Evolutionary conservation across 108 stramenopile genomes (phyloP).

Genomic region (Bacterosira constricta): DNA sequence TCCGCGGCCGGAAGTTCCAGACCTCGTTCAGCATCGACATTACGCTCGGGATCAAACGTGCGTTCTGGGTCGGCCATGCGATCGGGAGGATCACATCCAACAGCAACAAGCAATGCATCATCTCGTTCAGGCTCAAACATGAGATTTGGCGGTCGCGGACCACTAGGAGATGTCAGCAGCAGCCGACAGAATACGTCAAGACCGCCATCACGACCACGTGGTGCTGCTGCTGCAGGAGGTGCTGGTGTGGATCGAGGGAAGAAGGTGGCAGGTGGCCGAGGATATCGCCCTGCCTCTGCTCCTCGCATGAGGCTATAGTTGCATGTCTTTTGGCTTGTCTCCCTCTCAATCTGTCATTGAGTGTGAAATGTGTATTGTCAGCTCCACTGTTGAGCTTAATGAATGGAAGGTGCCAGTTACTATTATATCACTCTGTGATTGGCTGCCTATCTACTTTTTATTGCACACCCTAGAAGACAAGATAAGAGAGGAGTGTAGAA

Average conservation of each 20-base stretch:
- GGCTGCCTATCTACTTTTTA: too few species aligned
- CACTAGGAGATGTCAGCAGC: constrained; percentile 37
- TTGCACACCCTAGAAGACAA: too few species aligned
- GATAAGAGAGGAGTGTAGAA: too few species aligned
- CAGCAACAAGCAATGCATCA: background rate
- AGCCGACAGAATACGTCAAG: constrained; percentile 27
- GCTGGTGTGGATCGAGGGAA: background rate
- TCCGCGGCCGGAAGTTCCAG: background rate
- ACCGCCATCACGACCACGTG: constrained; percentile 5
- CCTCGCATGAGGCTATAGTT: constrained; percentile 34
- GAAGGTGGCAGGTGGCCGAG: background rate
- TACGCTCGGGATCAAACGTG: constrained; percentile 17
- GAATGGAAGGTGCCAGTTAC: too few species aligned
- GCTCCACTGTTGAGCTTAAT: too few species aligned
- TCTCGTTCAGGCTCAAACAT: background rate
- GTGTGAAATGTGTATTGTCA: too few species aligned
- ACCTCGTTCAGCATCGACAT: constrained; percentile 32
- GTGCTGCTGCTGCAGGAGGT: background rate
- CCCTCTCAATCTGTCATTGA: too few species aligned
- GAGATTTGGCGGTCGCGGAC: constrained; percentile 15
- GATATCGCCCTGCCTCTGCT: constrained; percentile 34
- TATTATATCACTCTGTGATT: too few species aligned
- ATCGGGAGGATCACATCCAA: constrained; percentile 1
- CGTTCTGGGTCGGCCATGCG: background rate
- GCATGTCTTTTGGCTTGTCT: too few species aligned